phyloP scores from a whole-genome alignment of 2,329 filamentous ascomycete genomes.

The Aspergillus sclerotialis region DNA sequence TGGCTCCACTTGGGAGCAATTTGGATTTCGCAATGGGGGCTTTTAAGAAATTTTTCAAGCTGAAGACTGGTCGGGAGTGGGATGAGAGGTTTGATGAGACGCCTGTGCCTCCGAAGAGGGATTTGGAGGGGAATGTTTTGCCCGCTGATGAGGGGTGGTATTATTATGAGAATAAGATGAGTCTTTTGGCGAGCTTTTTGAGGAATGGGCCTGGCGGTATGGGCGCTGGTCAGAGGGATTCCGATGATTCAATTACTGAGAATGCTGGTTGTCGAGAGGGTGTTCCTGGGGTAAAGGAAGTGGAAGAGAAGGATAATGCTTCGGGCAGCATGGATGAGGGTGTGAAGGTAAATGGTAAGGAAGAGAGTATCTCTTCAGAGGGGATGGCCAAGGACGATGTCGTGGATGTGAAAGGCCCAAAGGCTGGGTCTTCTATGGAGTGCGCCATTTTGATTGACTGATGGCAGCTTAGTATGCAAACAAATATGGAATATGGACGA shows the following conservation, averaged over 20 bases:
- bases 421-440: neutral
- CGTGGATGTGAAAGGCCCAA: neutral
- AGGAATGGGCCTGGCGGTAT: conserved; percentile 5
- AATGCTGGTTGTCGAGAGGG: neutral
- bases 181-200: conserved; percentile 16
- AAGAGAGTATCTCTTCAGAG: neutral
- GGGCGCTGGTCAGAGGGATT: neutral
- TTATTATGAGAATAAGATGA: conserved; percentile 14
- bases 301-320: neutral
- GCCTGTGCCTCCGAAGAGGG: conserved; percentile 13
- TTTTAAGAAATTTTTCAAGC: conserved; percentile 53
- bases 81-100: conserved; percentile 32
- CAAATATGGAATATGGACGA: no score
- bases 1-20: conserved; percentile 25
- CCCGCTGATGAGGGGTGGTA: conserved; percentile 27
- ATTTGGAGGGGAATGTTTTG: conserved; percentile 15
- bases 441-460: neutral
- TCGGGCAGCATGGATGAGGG: neutral
- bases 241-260: neutral
- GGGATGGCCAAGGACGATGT: neutral
- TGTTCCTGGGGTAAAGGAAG: neutral
- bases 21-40: conserved; percentile 37
- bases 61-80: conserved; percentile 55
- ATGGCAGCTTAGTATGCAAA: no score
- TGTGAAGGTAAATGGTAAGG: neutral